phyloP scores from a whole-genome alignment of 495 filamentous ascomycete species.

The Aspergillus mulundensis region DNA sequence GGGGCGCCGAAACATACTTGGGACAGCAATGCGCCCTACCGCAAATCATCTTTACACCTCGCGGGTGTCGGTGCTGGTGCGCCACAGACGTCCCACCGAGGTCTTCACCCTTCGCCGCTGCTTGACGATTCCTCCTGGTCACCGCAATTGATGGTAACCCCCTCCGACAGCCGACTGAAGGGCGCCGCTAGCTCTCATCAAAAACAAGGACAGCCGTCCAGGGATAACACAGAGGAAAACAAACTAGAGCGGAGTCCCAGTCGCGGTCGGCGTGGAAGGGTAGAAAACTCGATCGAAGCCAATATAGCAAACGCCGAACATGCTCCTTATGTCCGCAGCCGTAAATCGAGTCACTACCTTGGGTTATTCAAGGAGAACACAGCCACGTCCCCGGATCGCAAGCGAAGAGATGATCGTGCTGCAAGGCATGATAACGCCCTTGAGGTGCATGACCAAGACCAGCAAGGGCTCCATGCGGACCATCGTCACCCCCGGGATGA shows the following conservation, averaged over 20 bases:
- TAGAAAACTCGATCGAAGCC: conserved; percentile 83
- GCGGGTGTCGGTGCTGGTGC: conserved; percentile 21
- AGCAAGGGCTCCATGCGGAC: conserved; percentile 9
- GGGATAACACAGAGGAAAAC: conserved; percentile 11
- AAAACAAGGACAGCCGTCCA: conserved; percentile 16
- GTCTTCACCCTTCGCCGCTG: conserved; percentile 30
- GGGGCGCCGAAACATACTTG: conserved; percentile 11
- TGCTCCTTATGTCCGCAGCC: conserved; percentile 70
- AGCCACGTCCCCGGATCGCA: conserved; percentile 43
- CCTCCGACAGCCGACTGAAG: conserved; percentile 19
- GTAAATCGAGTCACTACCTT: conserved; percentile 90
- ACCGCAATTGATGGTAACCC: conserved; percentile 18
- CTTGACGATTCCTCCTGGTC: conserved; percentile 21
- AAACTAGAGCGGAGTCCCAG: conserved; percentile 39
- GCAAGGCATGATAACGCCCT: conserved; percentile 27
- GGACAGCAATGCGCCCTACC: conserved; percentile 14
- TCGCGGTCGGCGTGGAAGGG: conserved; percentile 44
- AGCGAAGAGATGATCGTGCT: conserved; percentile 36
- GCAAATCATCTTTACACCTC: conserved; percentile 20
- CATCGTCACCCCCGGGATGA: conserved; percentile 9
- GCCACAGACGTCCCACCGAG: conserved; percentile 24
- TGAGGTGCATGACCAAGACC: conserved; percentile 16
- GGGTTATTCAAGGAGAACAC: conserved; percentile 92
- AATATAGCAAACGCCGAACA: conserved; percentile 71
- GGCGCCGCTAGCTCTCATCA: conserved; percentile 17